Evolutionary conservation across 768 basidiomycete species (phyloP).

Genomic region (Lyophyllum semitale): DNA sequence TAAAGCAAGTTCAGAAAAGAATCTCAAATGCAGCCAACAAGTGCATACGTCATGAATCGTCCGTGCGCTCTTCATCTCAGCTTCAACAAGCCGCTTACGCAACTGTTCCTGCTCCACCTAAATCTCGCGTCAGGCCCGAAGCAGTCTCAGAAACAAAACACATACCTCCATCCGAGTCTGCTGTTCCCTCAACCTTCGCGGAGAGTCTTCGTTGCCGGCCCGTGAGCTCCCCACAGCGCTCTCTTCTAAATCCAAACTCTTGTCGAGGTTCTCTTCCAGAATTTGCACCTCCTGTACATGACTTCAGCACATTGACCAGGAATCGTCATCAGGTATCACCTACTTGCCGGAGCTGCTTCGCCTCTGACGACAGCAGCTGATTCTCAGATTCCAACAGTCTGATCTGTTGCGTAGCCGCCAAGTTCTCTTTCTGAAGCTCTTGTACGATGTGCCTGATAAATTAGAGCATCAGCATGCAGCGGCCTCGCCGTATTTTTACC

Average conservation of each 20-base stretch:
- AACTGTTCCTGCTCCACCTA: constrained; percentile 70
- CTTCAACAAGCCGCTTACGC: constrained; percentile 66
- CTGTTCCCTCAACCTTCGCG: constrained; percentile 51
- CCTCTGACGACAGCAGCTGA: constrained; percentile 62
- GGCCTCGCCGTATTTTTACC: neutral
- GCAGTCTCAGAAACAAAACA: neutral
- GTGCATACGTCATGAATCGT: constrained; percentile 61
- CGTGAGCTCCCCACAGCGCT: constrained; percentile 19
- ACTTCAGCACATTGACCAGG: constrained; percentile 2
- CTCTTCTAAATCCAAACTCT: constrained; percentile 57
- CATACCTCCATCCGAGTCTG: constrained; percentile 55
- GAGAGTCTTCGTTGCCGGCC: constrained; percentile 32
- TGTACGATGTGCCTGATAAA: constrained; percentile 76
- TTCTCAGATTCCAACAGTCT: constrained; percentile 81
- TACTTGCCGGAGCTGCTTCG: constrained; percentile 76
- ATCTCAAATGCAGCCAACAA: neutral
- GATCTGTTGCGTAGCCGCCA: constrained; percentile 58
- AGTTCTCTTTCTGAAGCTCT: constrained; percentile 83
- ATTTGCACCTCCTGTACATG: constrained; percentile 64
- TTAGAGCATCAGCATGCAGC: neutral
- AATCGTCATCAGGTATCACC: neutral
- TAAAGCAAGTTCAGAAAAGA: constrained; percentile 7
- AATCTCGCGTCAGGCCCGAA: neutral
- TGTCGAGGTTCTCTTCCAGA: constrained; percentile 76
- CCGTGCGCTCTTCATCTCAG: constrained; percentile 76